Conservation (phyloP, 2,329 filamentous ascomycete genomes). For the Lasiodiplodia citricola region DNA sequence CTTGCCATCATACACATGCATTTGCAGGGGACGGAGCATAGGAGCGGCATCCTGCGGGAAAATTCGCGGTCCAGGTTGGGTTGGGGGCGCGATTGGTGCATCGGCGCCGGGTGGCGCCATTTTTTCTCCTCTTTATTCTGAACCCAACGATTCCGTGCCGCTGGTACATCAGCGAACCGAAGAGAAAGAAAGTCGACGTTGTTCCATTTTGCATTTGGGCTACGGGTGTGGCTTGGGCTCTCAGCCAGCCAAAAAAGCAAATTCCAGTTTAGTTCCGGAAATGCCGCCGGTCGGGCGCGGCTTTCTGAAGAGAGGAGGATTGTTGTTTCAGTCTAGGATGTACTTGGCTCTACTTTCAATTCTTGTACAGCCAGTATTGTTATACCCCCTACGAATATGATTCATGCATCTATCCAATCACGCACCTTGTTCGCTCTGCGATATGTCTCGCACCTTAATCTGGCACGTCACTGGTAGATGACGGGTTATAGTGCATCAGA, state of each 20-base stretch:
- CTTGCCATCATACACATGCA: background rate
- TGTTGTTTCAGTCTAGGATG: background rate
- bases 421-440: background rate
- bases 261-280: background rate
- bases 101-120: constrained; percentile 14
- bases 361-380: background rate
- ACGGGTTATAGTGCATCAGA: background rate
- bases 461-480: background rate
- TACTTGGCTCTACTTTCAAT: background rate
- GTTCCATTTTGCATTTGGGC: background rate
- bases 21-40: background rate
- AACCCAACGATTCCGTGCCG: background rate
- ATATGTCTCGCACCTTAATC: background rate
- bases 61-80: background rate
- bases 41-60: constrained; percentile 8
- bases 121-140: background rate
- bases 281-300: background rate
- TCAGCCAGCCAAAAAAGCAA: background rate
- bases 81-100: constrained; percentile 8
- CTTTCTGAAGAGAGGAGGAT: background rate
- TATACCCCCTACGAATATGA: background rate
- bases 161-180: background rate
- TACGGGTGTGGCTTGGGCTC: background rate
- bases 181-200: background rate
- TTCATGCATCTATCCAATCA: background rate